phyloP scores from a whole-genome alignment of 2,329 filamentous ascomycete species.

The Aspergillus intermedius region DNA sequence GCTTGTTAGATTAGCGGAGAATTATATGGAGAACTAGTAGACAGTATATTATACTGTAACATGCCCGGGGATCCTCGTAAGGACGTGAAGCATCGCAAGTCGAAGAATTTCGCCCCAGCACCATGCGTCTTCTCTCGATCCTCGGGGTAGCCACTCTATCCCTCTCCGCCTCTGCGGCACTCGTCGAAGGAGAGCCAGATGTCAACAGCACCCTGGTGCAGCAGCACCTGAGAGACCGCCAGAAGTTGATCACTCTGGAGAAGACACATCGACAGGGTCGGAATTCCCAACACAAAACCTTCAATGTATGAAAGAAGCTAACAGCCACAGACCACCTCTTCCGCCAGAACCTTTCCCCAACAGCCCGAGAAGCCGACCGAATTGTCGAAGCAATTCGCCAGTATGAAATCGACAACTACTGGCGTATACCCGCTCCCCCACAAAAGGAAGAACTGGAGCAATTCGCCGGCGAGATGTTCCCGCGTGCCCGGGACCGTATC shows the following conservation, averaged over 20 bases:
- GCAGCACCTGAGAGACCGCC: slow-evolving; percentile 67
- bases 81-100: no score
- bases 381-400: slow-evolving; percentile 50
- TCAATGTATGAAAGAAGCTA: no score
- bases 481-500: slow-evolving; percentile 74
- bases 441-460: slow-evolving; percentile 10
- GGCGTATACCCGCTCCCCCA: slow-evolving; percentile 7
- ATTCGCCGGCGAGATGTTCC: slow-evolving; percentile 83
- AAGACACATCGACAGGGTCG: slow-evolving; percentile 69
- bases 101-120: background rate
- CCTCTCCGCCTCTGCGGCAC: background rate
- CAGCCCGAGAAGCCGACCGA: slow-evolving; percentile 55
- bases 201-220: slow-evolving; percentile 31
- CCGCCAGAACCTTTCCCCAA: slow-evolving; percentile 56
- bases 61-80: no score
- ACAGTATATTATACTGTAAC: background rate
- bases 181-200: slow-evolving; percentile 3
- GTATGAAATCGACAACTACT: slow-evolving; percentile 15
- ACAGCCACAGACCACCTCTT: slow-evolving; percentile 13
- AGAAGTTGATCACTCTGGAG: slow-evolving; percentile 69
- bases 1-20: background rate
- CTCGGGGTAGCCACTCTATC: background rate
- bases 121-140: background rate
- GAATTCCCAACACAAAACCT: no score
- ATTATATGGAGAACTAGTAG: background rate